A percentile compares a stretch with the other conserved stretches of the same genome.
phyloP scores from a whole-genome alignment of 2,329 filamentous ascomycete species.

The Arthrobotrys pseudoclavata region DNA sequence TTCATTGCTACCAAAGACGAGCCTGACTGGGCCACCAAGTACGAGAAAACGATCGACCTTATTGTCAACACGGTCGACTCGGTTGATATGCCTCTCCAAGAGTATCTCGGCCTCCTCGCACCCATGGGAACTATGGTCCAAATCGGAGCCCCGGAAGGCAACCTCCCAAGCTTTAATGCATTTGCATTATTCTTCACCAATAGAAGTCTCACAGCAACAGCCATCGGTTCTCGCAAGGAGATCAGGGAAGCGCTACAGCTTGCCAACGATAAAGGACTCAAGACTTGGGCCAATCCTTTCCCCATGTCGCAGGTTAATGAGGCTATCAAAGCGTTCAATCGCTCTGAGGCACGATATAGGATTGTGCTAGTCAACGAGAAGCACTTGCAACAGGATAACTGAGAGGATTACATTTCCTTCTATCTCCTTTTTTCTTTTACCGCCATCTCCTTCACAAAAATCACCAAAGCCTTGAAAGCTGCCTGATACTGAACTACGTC shows the following conservation, averaged over 20 bases:
- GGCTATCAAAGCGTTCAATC: conserved; percentile 61
- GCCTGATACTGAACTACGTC: not conserved
- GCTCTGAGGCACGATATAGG: conserved; percentile 67
- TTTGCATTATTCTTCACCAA: conserved; percentile 74
- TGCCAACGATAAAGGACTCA: conserved; percentile 72
- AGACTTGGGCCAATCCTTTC: conserved; percentile 75
- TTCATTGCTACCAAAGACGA: conserved; percentile 72
- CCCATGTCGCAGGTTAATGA: conserved; percentile 70
- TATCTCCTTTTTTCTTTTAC: not conserved
- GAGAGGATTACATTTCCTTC: not conserved
- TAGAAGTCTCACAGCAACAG: conserved; percentile 69
- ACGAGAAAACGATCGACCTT: conserved; percentile 71
- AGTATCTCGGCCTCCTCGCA: conserved; percentile 75
- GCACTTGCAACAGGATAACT: conserved; percentile 16
- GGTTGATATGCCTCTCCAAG: conserved; percentile 73
- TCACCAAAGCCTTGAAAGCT: not conserved
- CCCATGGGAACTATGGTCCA: conserved; percentile 75
- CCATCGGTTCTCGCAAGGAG: conserved; percentile 71
- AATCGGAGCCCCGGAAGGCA: conserved; percentile 76
- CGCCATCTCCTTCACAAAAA: not conserved
- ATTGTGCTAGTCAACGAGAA: conserved; percentile 69
- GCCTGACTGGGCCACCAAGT: conserved; percentile 72
- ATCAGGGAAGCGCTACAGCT: conserved; percentile 75
- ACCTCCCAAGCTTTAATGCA: conserved; percentile 71
- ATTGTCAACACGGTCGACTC: conserved; percentile 73